Conservation (phyloP, 148 eudicot genomes). For the Diospyros lotus region DNA sequence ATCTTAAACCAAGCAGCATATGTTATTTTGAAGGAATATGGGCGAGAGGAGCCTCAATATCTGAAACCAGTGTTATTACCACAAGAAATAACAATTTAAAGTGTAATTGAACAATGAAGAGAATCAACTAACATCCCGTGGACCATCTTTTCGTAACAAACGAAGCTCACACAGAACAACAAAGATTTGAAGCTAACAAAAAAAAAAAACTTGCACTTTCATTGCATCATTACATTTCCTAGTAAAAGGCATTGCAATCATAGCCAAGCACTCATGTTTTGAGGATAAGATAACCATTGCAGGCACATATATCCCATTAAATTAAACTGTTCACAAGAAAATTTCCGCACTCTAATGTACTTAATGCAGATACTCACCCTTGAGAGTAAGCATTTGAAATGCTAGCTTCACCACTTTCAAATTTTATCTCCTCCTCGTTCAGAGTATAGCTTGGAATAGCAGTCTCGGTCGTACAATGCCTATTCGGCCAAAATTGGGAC, state of each 20-base stretch:
- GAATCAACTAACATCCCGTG: not conserved
- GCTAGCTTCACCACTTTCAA: conserved; percentile 41
- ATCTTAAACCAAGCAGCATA: not conserved
- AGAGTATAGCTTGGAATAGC: conserved; percentile 33
- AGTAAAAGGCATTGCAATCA: conserved; percentile 7
- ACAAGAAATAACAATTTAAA: not conserved
- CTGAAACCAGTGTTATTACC: not conserved
- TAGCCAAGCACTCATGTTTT: not conserved
- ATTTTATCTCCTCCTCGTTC: conserved; percentile 34
- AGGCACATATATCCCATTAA: not conserved
- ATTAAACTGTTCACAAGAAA: not conserved
- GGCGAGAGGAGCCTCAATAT: not conserved
- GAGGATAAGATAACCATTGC: not conserved
- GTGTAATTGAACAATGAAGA: not conserved
- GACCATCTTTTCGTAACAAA: not conserved
- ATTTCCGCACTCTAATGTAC: not conserved
- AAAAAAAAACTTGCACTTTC: too few species aligned
- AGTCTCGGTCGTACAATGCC: conserved; percentile 35
- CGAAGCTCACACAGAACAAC: not conserved
- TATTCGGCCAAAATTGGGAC: conserved; percentile 27
- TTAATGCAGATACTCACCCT: conserved; percentile 50
- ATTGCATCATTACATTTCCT: too few species aligned
- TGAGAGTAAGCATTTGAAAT: conserved; percentile 67
- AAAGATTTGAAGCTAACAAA: not conserved
- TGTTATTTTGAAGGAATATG: not conserved